Percentiles rank a stretch among this genome's conserved stretches.
These are phyloP conservation scores for Phytophthora nicotianae DNA, from an alignment of 352 stramenopile genomes.

Conservation along the genomic window DNA sequence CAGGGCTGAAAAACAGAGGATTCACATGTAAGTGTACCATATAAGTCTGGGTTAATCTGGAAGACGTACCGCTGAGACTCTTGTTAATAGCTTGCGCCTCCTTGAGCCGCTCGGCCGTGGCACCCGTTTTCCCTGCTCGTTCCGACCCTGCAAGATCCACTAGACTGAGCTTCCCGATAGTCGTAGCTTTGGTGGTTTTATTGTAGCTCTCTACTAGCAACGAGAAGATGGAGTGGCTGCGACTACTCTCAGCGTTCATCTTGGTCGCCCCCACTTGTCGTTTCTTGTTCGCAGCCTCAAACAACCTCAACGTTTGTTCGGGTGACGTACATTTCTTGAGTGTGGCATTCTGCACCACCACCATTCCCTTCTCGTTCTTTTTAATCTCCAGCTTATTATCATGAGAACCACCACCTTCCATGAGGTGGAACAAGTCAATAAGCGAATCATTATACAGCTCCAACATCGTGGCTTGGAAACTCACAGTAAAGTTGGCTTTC, in stretches of 20 bases:
- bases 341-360: conserved; percentile 89
- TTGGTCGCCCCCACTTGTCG: conserved; percentile 91
- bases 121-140: conserved; percentile 85
- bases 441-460: conserved; percentile 94
- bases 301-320: conserved; percentile 84
- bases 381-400: conserved; percentile 93
- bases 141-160: conserved; percentile 91
- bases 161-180: conserved; percentile 83
- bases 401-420: conserved; percentile 62
- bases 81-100: conserved; percentile 93
- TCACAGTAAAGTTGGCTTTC: conserved; percentile 60
- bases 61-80: conserved; percentile 73
- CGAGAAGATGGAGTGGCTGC: conserved; percentile 91
- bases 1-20: conserved; percentile 46
- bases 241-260: conserved; percentile 93
- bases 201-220: conserved; percentile 90
- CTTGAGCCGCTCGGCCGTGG: conserved; percentile 84
- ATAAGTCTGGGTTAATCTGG: background rate
- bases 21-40: background rate
- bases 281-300: conserved; percentile 89
- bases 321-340: conserved; percentile 73
- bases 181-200: conserved; percentile 86
- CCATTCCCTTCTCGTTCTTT: conserved; percentile 92
- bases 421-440: conserved; percentile 87
- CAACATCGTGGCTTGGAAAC: conserved; percentile 89